These are phyloP conservation scores for Sphagnum tenellum DNA, from an alignment of 225 moss, liverwort and hornwort genomes.

Conservation along the genomic window DNA sequence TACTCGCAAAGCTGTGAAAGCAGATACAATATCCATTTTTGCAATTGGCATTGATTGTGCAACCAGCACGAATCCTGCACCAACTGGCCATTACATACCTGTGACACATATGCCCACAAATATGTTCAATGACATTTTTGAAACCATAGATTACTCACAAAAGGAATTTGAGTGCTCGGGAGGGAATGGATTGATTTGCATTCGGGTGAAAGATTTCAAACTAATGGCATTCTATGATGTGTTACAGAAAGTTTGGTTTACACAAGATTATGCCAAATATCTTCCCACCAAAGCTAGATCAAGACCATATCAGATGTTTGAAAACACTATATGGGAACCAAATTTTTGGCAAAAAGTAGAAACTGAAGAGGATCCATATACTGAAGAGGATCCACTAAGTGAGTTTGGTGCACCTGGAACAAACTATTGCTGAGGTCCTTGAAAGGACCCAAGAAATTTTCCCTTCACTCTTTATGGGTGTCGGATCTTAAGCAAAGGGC, in stretches of 20 bases:
- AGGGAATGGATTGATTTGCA: slow-evolving; percentile 36
- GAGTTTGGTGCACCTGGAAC: too few relatives aligned
- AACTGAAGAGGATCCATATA: slow-evolving; percentile 10
- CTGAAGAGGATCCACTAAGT: too few relatives aligned
- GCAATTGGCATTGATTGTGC: slow-evolving; percentile 17
- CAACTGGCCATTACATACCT: slow-evolving; percentile 18
- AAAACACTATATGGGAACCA: slow-evolving; percentile 29
- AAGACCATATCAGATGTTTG: slow-evolving; percentile 36
- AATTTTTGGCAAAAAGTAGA: slow-evolving; percentile 42
- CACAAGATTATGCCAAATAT: slow-evolving; percentile 31
- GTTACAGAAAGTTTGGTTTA: slow-evolving; percentile 10
- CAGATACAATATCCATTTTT: slow-evolving; percentile 33
- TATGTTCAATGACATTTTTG: slow-evolving; percentile 32
- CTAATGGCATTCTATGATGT: slow-evolving; percentile 28
- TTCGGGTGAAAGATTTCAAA: slow-evolving; percentile 15
- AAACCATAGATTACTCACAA: slow-evolving; percentile 34
- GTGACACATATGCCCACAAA: slow-evolving; percentile 13
- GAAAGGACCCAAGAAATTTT: too few relatives aligned
- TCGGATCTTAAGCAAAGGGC: too few relatives aligned
- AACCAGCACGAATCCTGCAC: slow-evolving; percentile 16
- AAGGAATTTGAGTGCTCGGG: slow-evolving; percentile 26
- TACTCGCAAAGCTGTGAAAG: slow-evolving; percentile 7
- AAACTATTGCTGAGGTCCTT: too few relatives aligned
- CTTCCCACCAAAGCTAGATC: slow-evolving; percentile 14
- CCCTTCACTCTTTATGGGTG: too few relatives aligned